Evolutionary conservation across 805 yeast species (phyloP).

Genomic region (Metschnikowia lachancei): DNA sequence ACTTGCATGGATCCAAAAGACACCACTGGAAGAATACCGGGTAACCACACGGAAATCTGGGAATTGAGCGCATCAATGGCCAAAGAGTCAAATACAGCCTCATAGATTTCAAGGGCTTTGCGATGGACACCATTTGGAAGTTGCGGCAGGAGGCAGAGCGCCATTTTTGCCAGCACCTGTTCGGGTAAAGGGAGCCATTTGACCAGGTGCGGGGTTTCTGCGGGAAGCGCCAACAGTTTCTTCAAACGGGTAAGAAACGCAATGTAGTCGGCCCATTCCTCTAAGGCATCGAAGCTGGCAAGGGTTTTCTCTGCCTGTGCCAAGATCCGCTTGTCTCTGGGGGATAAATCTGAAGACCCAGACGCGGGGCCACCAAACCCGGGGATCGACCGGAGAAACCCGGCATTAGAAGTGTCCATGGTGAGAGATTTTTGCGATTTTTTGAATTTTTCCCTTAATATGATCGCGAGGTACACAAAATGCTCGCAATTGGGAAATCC

Average conservation of each 20-base stretch:
- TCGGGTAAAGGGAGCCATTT: slow-evolving; percentile 64
- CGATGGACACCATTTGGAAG: slow-evolving; percentile 96
- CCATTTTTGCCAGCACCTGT: slow-evolving; percentile 65
- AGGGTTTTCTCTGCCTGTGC: slow-evolving; percentile 72
- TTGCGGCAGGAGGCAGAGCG: slow-evolving; percentile 74
- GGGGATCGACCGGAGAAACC: slow-evolving; percentile 11
- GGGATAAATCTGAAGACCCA: slow-evolving; percentile 30
- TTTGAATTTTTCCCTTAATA: neutral
- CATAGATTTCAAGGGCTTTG: slow-evolving; percentile 78
- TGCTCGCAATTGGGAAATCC: too few relatives aligned
- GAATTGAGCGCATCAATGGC: slow-evolving; percentile 52
- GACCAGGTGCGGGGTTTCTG: slow-evolving; percentile 28
- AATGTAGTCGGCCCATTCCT: slow-evolving; percentile 98
- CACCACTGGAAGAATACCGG: slow-evolving; percentile 87
- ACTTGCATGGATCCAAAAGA: slow-evolving; percentile 87
- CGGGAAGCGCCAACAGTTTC: slow-evolving; percentile 53
- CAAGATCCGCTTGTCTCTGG: slow-evolving; percentile 61
- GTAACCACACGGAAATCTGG: slow-evolving; percentile 76
- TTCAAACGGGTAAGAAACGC: slow-evolving; percentile 78
- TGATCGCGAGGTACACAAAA: too few relatives aligned
- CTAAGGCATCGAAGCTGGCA: slow-evolving; percentile 71
- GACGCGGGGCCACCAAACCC: slow-evolving; percentile 5
- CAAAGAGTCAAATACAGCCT: slow-evolving; percentile 61
- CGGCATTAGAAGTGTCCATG: slow-evolving; percentile 4
- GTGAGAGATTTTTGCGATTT: neutral